These are phyloP conservation scores for Harrya chromipes DNA, from an alignment of 768 basidiomycete genomes.

Conservation along the genomic window DNA sequence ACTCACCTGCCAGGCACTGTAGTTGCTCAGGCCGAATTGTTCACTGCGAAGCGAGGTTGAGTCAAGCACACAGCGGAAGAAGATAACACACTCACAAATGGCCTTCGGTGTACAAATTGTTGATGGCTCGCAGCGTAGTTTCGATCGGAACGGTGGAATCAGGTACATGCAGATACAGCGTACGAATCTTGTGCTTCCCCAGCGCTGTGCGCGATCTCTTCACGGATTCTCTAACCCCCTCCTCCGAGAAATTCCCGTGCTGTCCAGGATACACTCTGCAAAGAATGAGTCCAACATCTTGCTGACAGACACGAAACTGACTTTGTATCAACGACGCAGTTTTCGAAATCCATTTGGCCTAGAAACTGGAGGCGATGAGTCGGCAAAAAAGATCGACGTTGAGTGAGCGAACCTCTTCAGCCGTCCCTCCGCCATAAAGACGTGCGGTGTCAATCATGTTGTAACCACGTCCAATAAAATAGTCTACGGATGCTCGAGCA, in stretches of 20 bases:
- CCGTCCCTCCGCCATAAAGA: conserved; percentile 19
- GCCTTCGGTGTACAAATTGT: conserved; percentile 49
- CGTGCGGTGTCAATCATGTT: conserved; percentile 22
- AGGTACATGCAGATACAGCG: conserved; percentile 43
- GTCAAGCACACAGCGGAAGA: background rate
- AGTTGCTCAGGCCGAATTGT: conserved; percentile 17
- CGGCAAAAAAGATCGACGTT: background rate
- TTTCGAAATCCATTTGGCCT: conserved; percentile 10
- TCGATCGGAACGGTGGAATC: conserved; percentile 45
- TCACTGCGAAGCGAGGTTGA: background rate
- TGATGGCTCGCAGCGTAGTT: conserved; percentile 42
- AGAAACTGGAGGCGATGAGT: conserved; percentile 11
- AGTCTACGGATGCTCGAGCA: conserved; percentile 12
- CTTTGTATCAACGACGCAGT: conserved; percentile 20
- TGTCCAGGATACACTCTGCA: conserved; percentile 7
- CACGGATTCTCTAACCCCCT: conserved; percentile 12
- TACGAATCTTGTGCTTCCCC: conserved; percentile 12
- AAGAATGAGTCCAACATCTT: background rate
- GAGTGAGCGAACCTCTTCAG: conserved; percentile 19
- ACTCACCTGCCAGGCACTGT: conserved; percentile 34
- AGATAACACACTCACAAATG: conserved; percentile 39
- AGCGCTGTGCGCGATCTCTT: conserved; percentile 11
- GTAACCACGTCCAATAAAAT: conserved; percentile 15
- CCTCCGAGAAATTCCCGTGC: conserved; percentile 7
- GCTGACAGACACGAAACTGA: background rate